Base-by-base conservation (phyloP, 257 asterid genomes). In the Gynochthodes officinalis region DNA sequence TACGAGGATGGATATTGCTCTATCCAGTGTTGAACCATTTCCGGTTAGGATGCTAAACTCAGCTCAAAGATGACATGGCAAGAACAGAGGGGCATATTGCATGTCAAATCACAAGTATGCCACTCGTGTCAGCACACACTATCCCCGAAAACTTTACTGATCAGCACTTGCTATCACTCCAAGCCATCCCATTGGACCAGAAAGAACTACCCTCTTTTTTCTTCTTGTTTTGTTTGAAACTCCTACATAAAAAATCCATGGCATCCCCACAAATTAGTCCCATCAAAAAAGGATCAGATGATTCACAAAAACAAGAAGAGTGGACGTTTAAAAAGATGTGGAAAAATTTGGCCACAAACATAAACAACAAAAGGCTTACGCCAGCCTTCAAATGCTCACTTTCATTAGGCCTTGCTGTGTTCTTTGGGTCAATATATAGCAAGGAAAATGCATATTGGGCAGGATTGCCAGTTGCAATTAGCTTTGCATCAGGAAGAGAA, bases 401-500 rank as follows among this genome's bases (percentile, higher is more conserved):
- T 48, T 89, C 98, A 1, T 69, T 93, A 30, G 93, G 95, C 40
- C 83, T 86, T 1, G 93, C 97, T 0, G 83, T 89, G 16, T 76
- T 86, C 35, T 83, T 90, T 14, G 98, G 98, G 2, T 77, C 80
- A 65, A 71, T 82, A 0, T 93, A 87, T 8, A 90, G 95, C 86
- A 93, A 82, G 78, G 90, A 81, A 61, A 78, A 87, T 55, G 95
- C 93, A 0, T 78, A 49, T 72, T 93, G 98, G 98, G 79, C 98
- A 0, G 98, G 97, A 13, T 82, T 93, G 28, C 88, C 97, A 0
- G 96, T 93, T 5, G 98, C 97, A 2, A 77, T 90, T 66, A 87
- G 90, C 79, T 79, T 87, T 0, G 92, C 95, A 2, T 42, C 96
- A 3, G 76, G 89, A 33, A 83, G 97, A 70, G 96, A 89, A 73